Evolutionary conservation across 805 yeast species (phyloP), one percentile per base, ranked within the genome.

Genomic region (Yamadazyma olivae): DNA sequence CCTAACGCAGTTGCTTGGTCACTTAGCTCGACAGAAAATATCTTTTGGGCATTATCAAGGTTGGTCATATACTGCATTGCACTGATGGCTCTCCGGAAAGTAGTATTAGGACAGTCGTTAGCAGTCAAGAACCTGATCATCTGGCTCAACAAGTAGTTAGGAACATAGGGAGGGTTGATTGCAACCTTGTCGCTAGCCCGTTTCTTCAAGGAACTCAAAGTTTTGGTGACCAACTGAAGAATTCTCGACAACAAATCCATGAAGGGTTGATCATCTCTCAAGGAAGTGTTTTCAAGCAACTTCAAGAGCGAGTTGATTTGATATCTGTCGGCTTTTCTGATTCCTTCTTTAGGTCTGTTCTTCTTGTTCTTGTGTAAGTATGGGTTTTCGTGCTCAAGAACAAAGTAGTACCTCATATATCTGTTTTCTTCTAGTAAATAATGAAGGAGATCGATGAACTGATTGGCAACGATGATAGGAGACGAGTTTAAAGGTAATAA

Each of bases 101-200:
- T 86, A 28, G 82, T 75, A 44, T 86, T 81, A 23, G 90, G 79
- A 53, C 96, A 88, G 38, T 90, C 95, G 51, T 85, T 87, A 1
- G 91, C 76, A 4, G 82, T 77, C 35, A 90, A 67, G 21, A 86
- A 78, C 16, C 78, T 71, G 12, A 85, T 81, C 21, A 88, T 67
- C 42, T 71, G 72, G 32, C 76, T 72, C 50, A 87, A 65, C 44
- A 81, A 81, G 15, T 67, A 59, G 27, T 75, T 78, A 1, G 86
- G 81, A 45, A 90, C 77, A 27, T 61, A 57, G 2, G 95, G 95
- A 2, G 83, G 63, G 21, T 69, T 69, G 28, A 61, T 49, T 25
- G 60, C 54, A 8, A 41, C 28, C 15, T 44, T 40, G 1, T 54
- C 39, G 14, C 58, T 51, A 15, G 40, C 48, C 10, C 52, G 53